A percentile compares a stretch with the other conserved stretches of the same genome.
Conservation (phyloP, 495 filamentous ascomycete species). For the Podospora sp. region DNA sequence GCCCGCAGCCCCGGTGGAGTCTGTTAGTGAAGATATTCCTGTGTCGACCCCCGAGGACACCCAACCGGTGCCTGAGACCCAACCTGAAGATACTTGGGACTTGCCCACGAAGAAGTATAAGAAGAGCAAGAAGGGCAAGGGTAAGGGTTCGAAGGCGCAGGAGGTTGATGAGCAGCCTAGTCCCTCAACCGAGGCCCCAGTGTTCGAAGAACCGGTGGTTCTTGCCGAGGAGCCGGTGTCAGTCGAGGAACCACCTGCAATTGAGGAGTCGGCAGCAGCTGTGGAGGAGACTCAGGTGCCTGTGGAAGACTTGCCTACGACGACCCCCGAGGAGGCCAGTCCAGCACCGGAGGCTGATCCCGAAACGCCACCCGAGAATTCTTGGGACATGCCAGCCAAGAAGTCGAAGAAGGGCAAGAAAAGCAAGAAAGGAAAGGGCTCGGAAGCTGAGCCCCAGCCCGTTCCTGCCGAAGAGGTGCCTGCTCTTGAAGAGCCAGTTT, state of each 20-base stretch:
- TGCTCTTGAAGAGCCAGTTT: neutral
- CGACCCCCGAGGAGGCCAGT: neutral
- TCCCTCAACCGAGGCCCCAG: conserved; percentile 8
- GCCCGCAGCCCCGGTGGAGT: neutral
- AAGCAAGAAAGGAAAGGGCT: conserved; percentile 34
- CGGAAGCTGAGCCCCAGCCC: conserved; percentile 16
- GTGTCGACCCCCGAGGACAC: conserved; percentile 5
- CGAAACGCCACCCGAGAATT: conserved; percentile 1
- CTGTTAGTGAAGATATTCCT: neutral
- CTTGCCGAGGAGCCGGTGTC: neutral
- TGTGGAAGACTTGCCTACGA: neutral
- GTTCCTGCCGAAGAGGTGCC: neutral
- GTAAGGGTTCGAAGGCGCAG: conserved; percentile 18
- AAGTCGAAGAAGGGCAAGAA: conserved; percentile 44
- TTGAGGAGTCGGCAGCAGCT: conserved; percentile 22
- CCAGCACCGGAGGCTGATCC: conserved; percentile 13
- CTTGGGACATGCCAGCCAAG: conserved; percentile 19
- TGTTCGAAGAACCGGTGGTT: conserved; percentile 19
- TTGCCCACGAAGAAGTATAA: conserved; percentile 29
- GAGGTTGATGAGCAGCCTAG: conserved; percentile 25
- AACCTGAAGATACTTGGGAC: conserved; percentile 15
- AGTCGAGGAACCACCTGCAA: conserved; percentile 4
- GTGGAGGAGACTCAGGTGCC: neutral
- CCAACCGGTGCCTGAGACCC: neutral
- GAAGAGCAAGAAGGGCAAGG: conserved; percentile 32